phyloP scores from a whole-genome alignment of 148 eudicot species.

The Selenicereus undatus region DNA sequence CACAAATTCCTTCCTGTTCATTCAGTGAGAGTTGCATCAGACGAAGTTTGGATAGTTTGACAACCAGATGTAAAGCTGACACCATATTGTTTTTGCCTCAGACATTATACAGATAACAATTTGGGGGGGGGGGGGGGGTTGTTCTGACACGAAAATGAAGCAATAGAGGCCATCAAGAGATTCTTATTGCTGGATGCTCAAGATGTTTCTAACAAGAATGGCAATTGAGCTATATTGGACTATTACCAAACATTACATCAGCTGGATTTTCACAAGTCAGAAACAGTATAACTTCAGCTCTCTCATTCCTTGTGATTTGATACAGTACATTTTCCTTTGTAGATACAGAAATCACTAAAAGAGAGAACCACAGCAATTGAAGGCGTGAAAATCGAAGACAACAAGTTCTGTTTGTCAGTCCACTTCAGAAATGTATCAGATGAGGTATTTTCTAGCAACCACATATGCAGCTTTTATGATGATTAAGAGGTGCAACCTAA shows the following conservation, averaged over 20 bases:
- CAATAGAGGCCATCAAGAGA: too few species aligned
- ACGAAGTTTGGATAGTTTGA: too few species aligned
- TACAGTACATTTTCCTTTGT: slow-evolving; percentile 1
- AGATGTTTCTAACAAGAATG: too few species aligned
- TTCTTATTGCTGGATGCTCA: too few species aligned
- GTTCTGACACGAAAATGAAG: too few species aligned
- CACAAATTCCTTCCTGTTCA: not conserved
- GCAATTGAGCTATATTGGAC: too few species aligned
- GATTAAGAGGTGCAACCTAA: not conserved
- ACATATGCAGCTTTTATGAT: not conserved
- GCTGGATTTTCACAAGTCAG: not conserved
- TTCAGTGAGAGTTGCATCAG: too few species aligned
- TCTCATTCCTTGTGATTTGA: slow-evolving; percentile 1
- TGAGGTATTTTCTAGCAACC: slow-evolving; percentile 35
- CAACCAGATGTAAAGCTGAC: too few species aligned
- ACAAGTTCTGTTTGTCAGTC: slow-evolving; percentile 57
- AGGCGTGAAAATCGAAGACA: slow-evolving; percentile 54
- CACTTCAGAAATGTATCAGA: slow-evolving; percentile 51
- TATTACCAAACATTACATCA: not conserved
- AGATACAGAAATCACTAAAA: slow-evolving; percentile 38
- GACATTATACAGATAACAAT: too few species aligned
- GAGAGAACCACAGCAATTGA: slow-evolving; percentile 41
- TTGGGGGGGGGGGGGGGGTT: too few species aligned
- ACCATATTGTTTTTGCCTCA: too few species aligned
- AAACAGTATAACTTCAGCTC: not conserved